Percentiles rank a stretch among this genome's conserved stretches.
Conservation (phyloP, 2,329 filamentous ascomycete genomes). For the Botrytis tulipae region DNA sequence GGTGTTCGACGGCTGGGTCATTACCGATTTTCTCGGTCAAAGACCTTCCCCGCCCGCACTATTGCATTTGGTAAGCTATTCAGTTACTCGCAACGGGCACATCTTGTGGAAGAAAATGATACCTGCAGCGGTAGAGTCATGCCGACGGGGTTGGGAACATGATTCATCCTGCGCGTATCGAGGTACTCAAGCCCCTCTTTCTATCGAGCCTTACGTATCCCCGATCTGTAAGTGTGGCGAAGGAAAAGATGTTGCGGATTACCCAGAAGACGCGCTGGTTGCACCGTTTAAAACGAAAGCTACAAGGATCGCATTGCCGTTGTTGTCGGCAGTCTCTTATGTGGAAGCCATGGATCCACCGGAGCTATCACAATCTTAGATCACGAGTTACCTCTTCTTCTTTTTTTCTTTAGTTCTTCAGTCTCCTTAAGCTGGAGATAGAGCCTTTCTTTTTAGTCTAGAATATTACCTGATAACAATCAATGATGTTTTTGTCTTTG, state of each 20-base stretch:
- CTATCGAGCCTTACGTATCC: background rate
- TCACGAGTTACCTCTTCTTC: background rate
- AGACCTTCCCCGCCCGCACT: background rate
- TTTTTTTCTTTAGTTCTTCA: background rate
- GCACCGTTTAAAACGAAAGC: background rate
- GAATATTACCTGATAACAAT: background rate
- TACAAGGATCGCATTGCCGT: background rate
- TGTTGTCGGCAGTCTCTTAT: slow-evolving; percentile 1
- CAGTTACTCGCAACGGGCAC: background rate
- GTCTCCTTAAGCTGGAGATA: background rate
- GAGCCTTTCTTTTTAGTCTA: too few species aligned
- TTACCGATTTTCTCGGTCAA: background rate
- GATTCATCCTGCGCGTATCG: background rate
- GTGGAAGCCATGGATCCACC: background rate
- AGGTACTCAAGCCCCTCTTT: background rate
- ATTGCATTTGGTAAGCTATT: background rate
- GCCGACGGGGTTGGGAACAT: background rate
- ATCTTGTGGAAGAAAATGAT: slow-evolving; percentile 7
- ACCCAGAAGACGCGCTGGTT: background rate
- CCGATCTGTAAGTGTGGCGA: background rate
- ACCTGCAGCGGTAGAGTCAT: slow-evolving; percentile 2
- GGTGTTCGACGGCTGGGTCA: background rate
- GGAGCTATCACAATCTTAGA: background rate
- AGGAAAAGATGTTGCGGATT: slow-evolving; percentile 4
- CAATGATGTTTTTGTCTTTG: background rate